Conservation (phyloP, 768 basidiomycete genomes). For the Lentinula edodes region DNA sequence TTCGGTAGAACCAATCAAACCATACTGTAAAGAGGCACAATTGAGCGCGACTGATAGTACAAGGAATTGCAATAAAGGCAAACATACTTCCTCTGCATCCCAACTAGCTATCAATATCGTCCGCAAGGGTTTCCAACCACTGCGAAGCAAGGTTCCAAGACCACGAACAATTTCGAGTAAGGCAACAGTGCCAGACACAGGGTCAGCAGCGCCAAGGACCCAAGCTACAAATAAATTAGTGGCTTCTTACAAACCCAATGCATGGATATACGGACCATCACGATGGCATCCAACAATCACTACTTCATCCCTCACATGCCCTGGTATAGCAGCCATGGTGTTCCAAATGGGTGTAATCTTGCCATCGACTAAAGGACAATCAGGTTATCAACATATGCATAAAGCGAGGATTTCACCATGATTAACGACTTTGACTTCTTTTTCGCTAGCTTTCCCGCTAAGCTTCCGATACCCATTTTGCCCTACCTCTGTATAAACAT, state of each 20-base stretch:
- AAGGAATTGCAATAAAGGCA: background rate
- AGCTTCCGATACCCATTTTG: conserved; percentile 3
- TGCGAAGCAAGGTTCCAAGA: conserved; percentile 41
- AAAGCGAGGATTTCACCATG: conserved; percentile 29
- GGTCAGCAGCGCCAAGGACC: conserved; percentile 54
- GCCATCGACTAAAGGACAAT: conserved; percentile 18
- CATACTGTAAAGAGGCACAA: conserved; percentile 33
- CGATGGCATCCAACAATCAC: conserved; percentile 69
- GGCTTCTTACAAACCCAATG: background rate
- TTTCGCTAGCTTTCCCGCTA: conserved; percentile 17
- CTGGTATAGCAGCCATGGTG: conserved; percentile 59
- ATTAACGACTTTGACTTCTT: conserved; percentile 51
- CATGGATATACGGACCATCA: conserved; percentile 32
- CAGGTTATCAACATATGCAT: background rate
- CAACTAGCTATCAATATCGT: conserved; percentile 75
- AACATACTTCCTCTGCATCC: conserved; percentile 66
- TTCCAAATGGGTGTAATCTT: conserved; percentile 69
- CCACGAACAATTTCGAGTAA: conserved; percentile 53
- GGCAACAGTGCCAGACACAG: conserved; percentile 51
- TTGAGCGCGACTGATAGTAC: background rate
- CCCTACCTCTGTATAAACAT: conserved; percentile 27
- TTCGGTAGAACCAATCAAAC: conserved; percentile 83
- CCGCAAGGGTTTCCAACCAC: conserved; percentile 66
- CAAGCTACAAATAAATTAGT: background rate
- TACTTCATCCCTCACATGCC: conserved; percentile 58